phyloP scores from a whole-genome alignment of 352 stramenopile genomes.

The Phytophthora foliorum region DNA sequence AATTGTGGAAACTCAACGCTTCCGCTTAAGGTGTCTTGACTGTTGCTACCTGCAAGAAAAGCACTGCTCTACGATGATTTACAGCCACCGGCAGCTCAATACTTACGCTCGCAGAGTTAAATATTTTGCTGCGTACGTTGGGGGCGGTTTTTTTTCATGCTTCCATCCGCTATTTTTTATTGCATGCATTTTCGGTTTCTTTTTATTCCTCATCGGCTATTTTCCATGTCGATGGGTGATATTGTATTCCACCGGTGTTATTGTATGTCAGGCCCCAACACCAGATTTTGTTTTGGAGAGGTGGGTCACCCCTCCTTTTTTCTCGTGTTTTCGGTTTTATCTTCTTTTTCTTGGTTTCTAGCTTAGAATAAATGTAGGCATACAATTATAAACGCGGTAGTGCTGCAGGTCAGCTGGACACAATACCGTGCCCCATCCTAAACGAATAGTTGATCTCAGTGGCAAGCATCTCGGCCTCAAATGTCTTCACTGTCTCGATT shows the following conservation, averaged over 20 bases:
- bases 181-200: not conserved
- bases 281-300: no score
- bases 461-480: not conserved
- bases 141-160: no score
- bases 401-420: not conserved
- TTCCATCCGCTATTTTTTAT: constrained; percentile 2
- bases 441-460: not conserved
- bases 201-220: not conserved
- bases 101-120: not conserved
- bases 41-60: not conserved
- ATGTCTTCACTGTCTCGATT: not conserved
- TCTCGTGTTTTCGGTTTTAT: not conserved
- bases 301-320: not conserved
- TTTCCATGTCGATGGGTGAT: not conserved
- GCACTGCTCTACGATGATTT: not conserved
- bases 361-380: not conserved
- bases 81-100: not conserved
- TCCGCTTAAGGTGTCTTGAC: no score
- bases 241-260: not conserved
- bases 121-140: no score
- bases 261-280: no score
- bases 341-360: not conserved
- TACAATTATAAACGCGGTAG: not conserved
- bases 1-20: no score
- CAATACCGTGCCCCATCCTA: constrained; percentile 6